Base-by-base conservation (phyloP, 2,329 filamentous ascomycete genomes). In the Xylariaceae sp. region DNA sequence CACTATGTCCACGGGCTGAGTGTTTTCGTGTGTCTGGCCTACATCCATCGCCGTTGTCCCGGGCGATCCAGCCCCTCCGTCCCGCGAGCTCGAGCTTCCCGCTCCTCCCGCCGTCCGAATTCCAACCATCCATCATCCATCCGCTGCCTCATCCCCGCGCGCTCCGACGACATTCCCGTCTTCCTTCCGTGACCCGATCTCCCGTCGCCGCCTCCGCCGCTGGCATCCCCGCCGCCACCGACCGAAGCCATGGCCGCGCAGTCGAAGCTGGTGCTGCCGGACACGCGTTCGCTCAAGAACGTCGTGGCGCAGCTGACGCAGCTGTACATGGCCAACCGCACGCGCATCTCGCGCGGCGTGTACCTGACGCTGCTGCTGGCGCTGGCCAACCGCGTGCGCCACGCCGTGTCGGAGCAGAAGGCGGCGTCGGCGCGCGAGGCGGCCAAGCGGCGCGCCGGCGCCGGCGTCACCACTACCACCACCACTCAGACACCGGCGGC, bases 391-490 rank as follows among this genome's bases (percentile, higher is more conserved):
- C 87, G 92, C 50, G 80, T 96, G 35, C 87, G 89, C 50, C 80
- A 87, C 73, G 89, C 90, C 49, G 82, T 96, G 53, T 80, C 83
- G 38, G 89, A 95, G 58, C 92, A 96, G 59, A 94, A 94, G 59
- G 84, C 85, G 12, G 85, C 87, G 3, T 82, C 83, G 1, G 67
- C 67, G 33, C 76, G 81, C 41, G 79, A 84, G 39, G 75, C 77
- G 5, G 74, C 77, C 45, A 62, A 68, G 48, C 65, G 70, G 43
- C 61, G 59, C 51, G 71, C 56, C 59, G 77, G 54, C 52, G 72
- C 60, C 51, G 76, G 58, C 46, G 71, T 55, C 52, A 65, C 52
- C 46, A 72, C 60, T 51, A 77, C 58, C 46, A 71, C 55, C 52
- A 65, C 52, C 46, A 43, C 52, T 47, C 45, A 56, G 47, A 40